Conservation (phyloP, 1,284 basidiomycete genomes). For the Rhodofomes roseus region DNA sequence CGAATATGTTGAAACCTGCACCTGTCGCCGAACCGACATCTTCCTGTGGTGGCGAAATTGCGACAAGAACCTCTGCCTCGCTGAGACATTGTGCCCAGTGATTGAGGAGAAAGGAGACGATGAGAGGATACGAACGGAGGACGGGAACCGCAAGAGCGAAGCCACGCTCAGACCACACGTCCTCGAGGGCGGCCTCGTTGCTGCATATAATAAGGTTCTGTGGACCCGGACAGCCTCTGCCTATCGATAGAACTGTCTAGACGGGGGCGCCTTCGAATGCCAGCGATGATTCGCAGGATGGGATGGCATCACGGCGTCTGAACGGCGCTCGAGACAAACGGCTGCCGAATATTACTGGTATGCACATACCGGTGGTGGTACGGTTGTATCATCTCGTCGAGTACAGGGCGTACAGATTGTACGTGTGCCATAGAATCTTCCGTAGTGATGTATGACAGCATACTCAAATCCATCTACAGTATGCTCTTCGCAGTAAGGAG, state of each 20-base stretch:
- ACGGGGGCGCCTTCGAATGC: background rate
- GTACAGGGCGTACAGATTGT: background rate
- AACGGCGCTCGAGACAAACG: background rate
- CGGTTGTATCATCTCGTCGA: background rate
- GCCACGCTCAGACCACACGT: background rate
- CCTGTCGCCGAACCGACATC: conserved; percentile 12
- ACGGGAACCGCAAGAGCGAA: background rate
- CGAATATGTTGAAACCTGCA: conserved; percentile 20
- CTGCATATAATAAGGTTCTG: background rate
- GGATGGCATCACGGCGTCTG: background rate
- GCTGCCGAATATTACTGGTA: background rate
- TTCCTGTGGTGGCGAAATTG: background rate
- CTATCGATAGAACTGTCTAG: background rate
- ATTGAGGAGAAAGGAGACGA: background rate
- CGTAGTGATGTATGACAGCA: background rate
- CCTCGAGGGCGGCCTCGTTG: background rate
- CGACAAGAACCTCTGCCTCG: background rate
- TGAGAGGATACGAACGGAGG: background rate
- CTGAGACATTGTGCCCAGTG: background rate
- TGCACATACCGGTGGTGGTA: background rate
- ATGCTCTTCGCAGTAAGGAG: background rate
- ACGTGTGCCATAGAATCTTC: background rate
- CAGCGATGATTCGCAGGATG: background rate
- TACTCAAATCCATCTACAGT: background rate
- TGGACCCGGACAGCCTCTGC: background rate